Evolutionary conservation across 2,329 filamentous ascomycete species (phyloP).

Genomic region (Aspergillus fumigatus): DNA sequence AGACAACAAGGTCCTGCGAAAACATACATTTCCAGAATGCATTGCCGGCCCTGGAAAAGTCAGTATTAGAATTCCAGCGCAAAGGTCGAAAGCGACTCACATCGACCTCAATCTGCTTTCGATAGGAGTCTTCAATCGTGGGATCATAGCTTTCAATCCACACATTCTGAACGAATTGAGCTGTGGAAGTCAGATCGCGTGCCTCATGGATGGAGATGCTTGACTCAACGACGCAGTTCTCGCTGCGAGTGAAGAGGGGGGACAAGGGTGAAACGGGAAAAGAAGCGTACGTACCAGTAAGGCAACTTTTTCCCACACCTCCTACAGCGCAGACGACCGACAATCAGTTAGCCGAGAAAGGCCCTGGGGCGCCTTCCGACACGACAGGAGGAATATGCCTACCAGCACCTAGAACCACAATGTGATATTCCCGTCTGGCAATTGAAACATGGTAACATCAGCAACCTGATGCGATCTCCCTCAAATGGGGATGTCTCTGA

Average conservation of each 20-base stretch:
- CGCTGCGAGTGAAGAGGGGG: not conserved
- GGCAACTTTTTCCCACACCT: constrained; percentile 87
- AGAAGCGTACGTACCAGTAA: constrained; percentile 63
- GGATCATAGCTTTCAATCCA: constrained; percentile 92
- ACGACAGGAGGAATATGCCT: constrained; percentile 18
- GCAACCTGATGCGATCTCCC: constrained; percentile 2
- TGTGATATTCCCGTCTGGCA: constrained; percentile 69
- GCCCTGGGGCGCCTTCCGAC: not conserved
- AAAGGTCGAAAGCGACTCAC: constrained; percentile 50
- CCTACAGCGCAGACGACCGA: constrained; percentile 46
- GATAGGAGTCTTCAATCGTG: constrained; percentile 82
- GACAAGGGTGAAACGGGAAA: constrained; percentile 13
- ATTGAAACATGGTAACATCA: constrained; percentile 14
- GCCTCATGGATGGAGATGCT: not conserved
- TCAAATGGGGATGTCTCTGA: not conserved
- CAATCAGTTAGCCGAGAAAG: constrained; percentile 14
- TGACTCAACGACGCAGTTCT: not conserved
- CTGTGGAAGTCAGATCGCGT: constrained; percentile 40
- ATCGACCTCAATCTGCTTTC: constrained; percentile 85
- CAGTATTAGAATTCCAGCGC: constrained; percentile 14
- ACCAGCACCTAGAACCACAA: constrained; percentile 78
- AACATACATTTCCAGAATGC: constrained; percentile 80
- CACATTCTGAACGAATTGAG: constrained; percentile 89
- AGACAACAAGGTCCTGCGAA: not conserved
- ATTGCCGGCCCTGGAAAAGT: constrained; percentile 67